phyloP scores from a whole-genome alignment of 2,329 filamentous ascomycete species.

The Claviceps citrina region DNA sequence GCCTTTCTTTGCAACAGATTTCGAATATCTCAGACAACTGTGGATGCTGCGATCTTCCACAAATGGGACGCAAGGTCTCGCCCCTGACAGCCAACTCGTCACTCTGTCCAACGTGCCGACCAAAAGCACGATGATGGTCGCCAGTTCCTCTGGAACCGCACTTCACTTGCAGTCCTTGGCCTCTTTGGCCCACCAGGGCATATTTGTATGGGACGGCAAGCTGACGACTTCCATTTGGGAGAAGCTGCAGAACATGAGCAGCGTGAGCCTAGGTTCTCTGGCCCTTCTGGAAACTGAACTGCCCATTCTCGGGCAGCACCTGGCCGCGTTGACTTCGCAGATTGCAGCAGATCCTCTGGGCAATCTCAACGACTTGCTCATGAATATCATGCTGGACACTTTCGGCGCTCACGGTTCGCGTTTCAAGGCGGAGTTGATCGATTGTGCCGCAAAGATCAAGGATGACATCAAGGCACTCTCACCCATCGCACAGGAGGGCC shows the following conservation, averaged over 20 bases:
- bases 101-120: slow-evolving; percentile 31
- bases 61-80: not conserved
- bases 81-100: slow-evolving; percentile 23
- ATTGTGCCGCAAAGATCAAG: slow-evolving; percentile 14
- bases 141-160: slow-evolving; percentile 21
- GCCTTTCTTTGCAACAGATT: slow-evolving; percentile 39
- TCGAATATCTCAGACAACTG: slow-evolving; percentile 41
- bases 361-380: slow-evolving; percentile 33
- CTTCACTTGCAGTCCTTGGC: slow-evolving; percentile 32
- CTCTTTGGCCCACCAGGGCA: slow-evolving; percentile 25
- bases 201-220: slow-evolving; percentile 26
- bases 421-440: slow-evolving; percentile 15
- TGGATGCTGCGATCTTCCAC: slow-evolving; percentile 23
- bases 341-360: slow-evolving; percentile 34
- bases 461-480: slow-evolving; percentile 8
- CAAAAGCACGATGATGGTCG: slow-evolving; percentile 18
- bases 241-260: slow-evolving; percentile 34
- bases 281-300: slow-evolving; percentile 50
- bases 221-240: slow-evolving; percentile 33
- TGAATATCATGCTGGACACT: slow-evolving; percentile 28
- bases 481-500: slow-evolving; percentile 3
- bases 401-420: slow-evolving; percentile 23
- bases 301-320: slow-evolving; percentile 40
- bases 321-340: slow-evolving; percentile 33
- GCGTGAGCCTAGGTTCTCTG: slow-evolving; percentile 44